These are phyloP conservation scores for Carex scoparia DNA, from an alignment of 176 grass and related monocot genomes.

Conservation along the genomic window DNA sequence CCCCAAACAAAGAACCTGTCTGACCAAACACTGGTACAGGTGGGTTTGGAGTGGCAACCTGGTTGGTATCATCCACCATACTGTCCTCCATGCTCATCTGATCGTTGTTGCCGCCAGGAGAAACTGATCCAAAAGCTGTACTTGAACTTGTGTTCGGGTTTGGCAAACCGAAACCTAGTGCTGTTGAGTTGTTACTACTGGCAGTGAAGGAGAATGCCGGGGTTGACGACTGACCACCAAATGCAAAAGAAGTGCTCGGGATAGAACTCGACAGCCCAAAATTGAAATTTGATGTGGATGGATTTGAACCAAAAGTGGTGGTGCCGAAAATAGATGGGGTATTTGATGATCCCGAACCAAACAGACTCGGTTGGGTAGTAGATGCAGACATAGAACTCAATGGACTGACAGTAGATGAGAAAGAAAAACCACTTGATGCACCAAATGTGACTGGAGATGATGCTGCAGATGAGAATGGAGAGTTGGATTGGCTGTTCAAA, in stretches of 20 bases:
- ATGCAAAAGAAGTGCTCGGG: conserved; percentile 7
- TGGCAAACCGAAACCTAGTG: conserved; percentile 20
- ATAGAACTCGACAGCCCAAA: conserved; percentile 21
- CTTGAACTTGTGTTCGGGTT: conserved; percentile 1
- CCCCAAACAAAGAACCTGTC: neutral
- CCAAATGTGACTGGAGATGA: conserved; percentile 16
- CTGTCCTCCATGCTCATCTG: conserved; percentile 31
- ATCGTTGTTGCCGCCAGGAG: conserved; percentile 15
- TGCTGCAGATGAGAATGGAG: conserved; percentile 23
- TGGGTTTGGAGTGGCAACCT: neutral
- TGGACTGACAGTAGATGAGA: conserved; percentile 12
- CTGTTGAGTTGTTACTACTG: neutral
- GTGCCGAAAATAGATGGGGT: conserved; percentile 12
- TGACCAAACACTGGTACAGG: conserved; percentile 18
- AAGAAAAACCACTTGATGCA: conserved; percentile 16
- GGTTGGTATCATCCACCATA: conserved; percentile 25
- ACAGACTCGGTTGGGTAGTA: conserved; percentile 3
- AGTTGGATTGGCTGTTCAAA: conserved; percentile 8
- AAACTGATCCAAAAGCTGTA: conserved; percentile 6
- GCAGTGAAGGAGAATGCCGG: neutral
- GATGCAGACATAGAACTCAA: neutral
- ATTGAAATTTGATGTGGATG: neutral
- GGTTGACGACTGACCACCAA: conserved; percentile 5
- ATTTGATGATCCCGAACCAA: conserved; percentile 7
- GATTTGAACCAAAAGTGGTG: conserved; percentile 3